Base-by-base conservation (phyloP, 768 basidiomycete species). In the Myochromella boudieri region DNA sequence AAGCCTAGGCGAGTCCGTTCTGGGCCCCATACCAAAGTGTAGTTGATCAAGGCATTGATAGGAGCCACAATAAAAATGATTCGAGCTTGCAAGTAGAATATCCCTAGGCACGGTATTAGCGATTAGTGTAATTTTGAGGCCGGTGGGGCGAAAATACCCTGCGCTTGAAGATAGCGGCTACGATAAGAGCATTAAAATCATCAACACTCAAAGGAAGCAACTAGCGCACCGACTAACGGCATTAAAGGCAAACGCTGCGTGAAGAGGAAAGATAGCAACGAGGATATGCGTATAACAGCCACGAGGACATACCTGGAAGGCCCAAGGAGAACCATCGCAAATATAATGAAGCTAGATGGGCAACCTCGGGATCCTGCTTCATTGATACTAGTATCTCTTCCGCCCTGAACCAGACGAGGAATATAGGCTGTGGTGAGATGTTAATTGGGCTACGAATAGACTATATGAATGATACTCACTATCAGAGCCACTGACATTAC, bases 11-110 rank as follows among this genome's bases (percentile, higher is more conserved):
- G 74, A 46, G 94, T 68, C 2, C 81, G 69, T 34, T 77, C 68
- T 0, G 91, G 91, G 1, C 91, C 91, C 90, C 89, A 92, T 0
- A 94, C 89, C n/a, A n/a, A n/a, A n/a, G n/a, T n/a, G n/a, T 81
- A 95, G 62, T 93, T 95, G 7, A 95, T 70, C 6, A 88, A 44
- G 1, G 80, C 81, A 55, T 98, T 97, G 55, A 91, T 67, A 0
- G 93, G 95, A 0, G 92, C 90, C 9, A 92, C 81, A 15, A 88
- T 68, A 48, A 88, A 64, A 31, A 90, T 84, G 49, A 94, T 85
- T 44, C 83, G 80, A 0, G 92, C 93, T 0, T 94, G 94, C 2
- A 91, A n/a, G n/a, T n/a, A n/a, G n/a, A n/a, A n/a, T n/a, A n/a
- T n/a, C n/a, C n/a, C n/a, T n/a, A n/a, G n/a, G n/a, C n/a, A n/a